Conservation (phyloP, 1,284 basidiomycete genomes). For the Cystobasidium pallidum region DNA sequence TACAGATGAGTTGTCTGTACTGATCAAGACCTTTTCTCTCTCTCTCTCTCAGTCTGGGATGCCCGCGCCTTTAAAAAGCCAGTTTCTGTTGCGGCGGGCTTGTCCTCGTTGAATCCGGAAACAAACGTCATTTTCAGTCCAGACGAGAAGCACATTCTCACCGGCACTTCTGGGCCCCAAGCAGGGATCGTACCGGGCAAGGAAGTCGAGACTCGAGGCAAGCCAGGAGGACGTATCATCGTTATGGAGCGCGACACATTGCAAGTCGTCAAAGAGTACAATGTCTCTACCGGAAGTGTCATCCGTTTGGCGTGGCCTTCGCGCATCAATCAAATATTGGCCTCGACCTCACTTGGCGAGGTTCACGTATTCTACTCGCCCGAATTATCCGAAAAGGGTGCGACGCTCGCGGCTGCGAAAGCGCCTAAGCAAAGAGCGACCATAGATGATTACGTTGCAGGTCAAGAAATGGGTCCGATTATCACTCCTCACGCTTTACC, state of each 20-base stretch:
- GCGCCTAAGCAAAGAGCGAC: conserved; percentile 68
- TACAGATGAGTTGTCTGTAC: too few species aligned
- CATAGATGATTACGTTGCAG: conserved; percentile 76
- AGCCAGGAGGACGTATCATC: conserved; percentile 65
- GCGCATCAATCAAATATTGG: conserved; percentile 95
- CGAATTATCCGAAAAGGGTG: conserved; percentile 81
- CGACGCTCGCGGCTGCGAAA: conserved; percentile 75
- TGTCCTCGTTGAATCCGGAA: conserved; percentile 81
- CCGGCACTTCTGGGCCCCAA: conserved; percentile 64
- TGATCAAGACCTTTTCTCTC: too few species aligned
- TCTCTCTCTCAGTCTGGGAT: conserved; percentile 78
- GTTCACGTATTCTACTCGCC: conserved; percentile 90
- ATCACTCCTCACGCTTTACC: conserved; percentile 85
- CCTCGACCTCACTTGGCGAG: conserved; percentile 81
- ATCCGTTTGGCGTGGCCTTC: conserved; percentile 90
- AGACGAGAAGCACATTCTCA: conserved; percentile 81
- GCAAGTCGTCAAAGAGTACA: conserved; percentile 66
- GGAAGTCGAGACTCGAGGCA: conserved; percentile 64
- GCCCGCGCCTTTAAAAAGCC: conserved; percentile 84
- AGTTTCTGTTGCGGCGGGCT: conserved; percentile 64
- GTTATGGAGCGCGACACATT: conserved; percentile 73
- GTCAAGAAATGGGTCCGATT: conserved; percentile 63
- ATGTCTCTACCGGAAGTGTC: conserved; percentile 68
- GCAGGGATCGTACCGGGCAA: conserved; percentile 47
- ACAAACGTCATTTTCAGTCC: conserved; percentile 93